phyloP scores from a whole-genome alignment of 208 protist species.

The Leishmania amazonensis region DNA sequence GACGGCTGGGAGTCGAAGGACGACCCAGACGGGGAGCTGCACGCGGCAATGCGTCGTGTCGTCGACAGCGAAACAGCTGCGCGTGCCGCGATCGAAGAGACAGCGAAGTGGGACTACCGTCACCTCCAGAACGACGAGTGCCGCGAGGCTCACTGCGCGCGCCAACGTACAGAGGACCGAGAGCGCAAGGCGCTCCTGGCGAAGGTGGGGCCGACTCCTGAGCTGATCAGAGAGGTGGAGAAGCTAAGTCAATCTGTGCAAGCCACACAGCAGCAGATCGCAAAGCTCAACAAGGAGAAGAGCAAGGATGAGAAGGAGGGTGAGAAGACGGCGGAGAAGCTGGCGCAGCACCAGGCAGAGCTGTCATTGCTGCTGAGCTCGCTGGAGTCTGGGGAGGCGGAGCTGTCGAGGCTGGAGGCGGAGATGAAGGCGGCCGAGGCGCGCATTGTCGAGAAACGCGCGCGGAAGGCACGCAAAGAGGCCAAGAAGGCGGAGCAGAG shows the following conservation, averaged over 20 bases:
- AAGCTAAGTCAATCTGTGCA: conserved; percentile 54
- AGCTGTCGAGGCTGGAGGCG: conserved; percentile 42
- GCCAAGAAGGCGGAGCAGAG: conserved; percentile 33
- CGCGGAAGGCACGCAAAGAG: conserved; percentile 35
- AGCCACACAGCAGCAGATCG: conserved; percentile 50
- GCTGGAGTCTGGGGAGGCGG: conserved; percentile 20
- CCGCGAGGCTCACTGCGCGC: conserved; percentile 49
- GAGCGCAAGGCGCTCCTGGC: conserved; percentile 64
- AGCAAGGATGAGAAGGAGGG: conserved; percentile 58
- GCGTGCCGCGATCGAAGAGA: conserved; percentile 9
- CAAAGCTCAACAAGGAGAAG: conserved; percentile 70
- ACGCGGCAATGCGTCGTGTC: conserved; percentile 15
- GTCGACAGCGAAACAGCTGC: conserved; percentile 11
- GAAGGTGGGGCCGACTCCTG: conserved; percentile 64
- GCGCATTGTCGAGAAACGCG: conserved; percentile 37
- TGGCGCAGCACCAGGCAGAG: conserved; percentile 54
- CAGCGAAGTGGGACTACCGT: conserved; percentile 21
- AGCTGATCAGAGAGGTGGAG: conserved; percentile 66
- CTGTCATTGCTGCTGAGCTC: conserved; percentile 30
- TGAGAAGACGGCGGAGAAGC: conserved; percentile 39
- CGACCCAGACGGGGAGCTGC: conserved; percentile 22
- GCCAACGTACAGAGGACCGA: conserved; percentile 60
- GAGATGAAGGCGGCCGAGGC: conserved; percentile 39
- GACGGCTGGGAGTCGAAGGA: conserved; percentile 34
- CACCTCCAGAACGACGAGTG: conserved; percentile 55